Conservation (phyloP, 164 flowering plant species). For the Chloranthus sessilifolius region DNA sequence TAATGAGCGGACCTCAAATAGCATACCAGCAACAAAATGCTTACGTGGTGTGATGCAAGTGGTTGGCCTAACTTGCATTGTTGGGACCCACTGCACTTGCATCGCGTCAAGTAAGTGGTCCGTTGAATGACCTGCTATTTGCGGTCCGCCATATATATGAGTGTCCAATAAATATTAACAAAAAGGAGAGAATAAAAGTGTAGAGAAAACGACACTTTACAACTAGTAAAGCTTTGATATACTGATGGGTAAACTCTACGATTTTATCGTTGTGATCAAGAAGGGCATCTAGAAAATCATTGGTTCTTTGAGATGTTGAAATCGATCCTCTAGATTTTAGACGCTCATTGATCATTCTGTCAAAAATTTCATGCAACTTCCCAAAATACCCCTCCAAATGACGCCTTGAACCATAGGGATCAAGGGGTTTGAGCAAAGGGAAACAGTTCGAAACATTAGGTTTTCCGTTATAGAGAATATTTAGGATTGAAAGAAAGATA, state of each 20-base stretch:
- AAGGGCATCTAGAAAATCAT: conserved; percentile 8
- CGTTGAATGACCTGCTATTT: background rate
- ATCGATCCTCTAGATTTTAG: background rate
- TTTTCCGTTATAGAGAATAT: conserved; percentile 5
- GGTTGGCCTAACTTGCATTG: background rate
- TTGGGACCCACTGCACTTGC: background rate
- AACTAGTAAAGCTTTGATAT: background rate
- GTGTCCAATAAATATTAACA: background rate
- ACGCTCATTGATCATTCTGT: conserved; percentile 7
- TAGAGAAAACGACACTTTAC: background rate
- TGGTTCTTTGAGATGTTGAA: background rate
- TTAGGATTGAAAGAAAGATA: too few species aligned
- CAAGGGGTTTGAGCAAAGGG: conserved; percentile 3
- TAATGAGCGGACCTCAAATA: background rate
- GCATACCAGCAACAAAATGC: background rate
- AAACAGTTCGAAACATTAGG: conserved; percentile 14
- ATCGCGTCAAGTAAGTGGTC: background rate
- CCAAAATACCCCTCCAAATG: background rate
- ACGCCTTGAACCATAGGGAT: conserved; percentile 5
- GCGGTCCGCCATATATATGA: background rate
- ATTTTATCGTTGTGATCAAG: background rate
- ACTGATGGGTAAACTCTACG: background rate
- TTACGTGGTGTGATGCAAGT: background rate
- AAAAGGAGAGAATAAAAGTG: background rate
- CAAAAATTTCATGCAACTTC: conserved; percentile 2